Evolutionary conservation across 768 basidiomycete genomes (phyloP).

Genomic region (Psilocybe azurescens): DNA sequence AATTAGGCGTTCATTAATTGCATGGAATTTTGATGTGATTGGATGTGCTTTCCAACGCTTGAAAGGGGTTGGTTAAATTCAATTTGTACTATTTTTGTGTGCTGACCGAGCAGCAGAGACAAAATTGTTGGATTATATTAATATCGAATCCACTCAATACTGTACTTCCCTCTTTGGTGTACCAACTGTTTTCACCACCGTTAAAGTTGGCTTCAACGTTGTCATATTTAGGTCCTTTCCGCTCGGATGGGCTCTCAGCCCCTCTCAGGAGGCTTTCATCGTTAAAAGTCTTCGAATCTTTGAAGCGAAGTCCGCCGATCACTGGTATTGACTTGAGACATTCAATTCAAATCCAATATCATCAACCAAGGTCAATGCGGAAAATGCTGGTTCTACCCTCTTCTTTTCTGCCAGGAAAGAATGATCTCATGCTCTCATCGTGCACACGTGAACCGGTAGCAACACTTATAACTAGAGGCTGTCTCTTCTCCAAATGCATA

Average conservation of each 20-base stretch:
- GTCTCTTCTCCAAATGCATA: not conserved
- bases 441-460: not conserved
- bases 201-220: not conserved
- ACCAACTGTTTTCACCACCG: not conserved
- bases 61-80: too few species aligned
- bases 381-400: not conserved
- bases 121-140: too few species aligned
- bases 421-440: not conserved
- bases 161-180: not conserved
- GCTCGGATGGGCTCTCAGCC: not conserved
- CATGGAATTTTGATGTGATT: too few species aligned
- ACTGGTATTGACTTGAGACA: not conserved
- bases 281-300: not conserved
- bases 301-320: slow-evolving; percentile 6
- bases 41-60: too few species aligned
- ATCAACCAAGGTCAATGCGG: not conserved
- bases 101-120: too few species aligned
- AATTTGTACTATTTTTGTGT: too few species aligned
- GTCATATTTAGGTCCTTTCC: not conserved
- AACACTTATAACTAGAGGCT: slow-evolving; percentile 23
- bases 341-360: slow-evolving; percentile 5
- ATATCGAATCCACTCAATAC: too few species aligned
- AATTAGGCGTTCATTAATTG: too few species aligned
- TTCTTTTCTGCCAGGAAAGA: not conserved
- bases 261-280: slow-evolving; percentile 6